Evolutionary conservation across 2,329 filamentous ascomycete genomes (phyloP).

Genomic region (Alternaria sp.): DNA sequence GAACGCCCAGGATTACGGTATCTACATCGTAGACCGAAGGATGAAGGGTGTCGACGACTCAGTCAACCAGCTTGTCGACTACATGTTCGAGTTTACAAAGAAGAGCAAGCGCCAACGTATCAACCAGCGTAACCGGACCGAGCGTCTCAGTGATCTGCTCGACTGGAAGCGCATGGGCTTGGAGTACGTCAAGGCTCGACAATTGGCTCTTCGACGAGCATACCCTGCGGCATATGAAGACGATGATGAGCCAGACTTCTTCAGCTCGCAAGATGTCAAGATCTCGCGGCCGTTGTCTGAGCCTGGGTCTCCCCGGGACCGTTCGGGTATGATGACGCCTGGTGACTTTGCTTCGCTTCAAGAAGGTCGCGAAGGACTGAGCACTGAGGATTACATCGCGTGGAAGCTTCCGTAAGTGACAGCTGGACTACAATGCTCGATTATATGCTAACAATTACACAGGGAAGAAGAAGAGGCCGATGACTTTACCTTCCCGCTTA

Average conservation of each 20-base stretch:
- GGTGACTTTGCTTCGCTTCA: slow-evolving; percentile 97
- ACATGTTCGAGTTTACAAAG: slow-evolving; percentile 92
- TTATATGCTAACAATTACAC: slow-evolving; percentile 39
- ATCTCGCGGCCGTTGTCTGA: slow-evolving; percentile 94
- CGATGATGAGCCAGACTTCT: slow-evolving; percentile 85
- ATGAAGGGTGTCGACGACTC: slow-evolving; percentile 97
- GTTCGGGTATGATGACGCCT: slow-evolving; percentile 97
- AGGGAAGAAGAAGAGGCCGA: slow-evolving; percentile 89
- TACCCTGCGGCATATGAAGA: slow-evolving; percentile 86
- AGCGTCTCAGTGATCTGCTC: slow-evolving; percentile 90
- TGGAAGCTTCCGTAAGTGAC: slow-evolving; percentile 95
- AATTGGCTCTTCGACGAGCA: slow-evolving; percentile 88
- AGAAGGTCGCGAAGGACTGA: slow-evolving; percentile 90
- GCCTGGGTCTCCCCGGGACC: slow-evolving; percentile 89
- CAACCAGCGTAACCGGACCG: slow-evolving; percentile 97
- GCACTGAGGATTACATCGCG: slow-evolving; percentile 95
- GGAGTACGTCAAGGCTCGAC: slow-evolving; percentile 98
- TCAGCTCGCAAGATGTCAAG: slow-evolving; percentile 92
- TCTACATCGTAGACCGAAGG: slow-evolving; percentile 97
- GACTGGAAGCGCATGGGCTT: slow-evolving; percentile 99
- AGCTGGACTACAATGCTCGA: background rate
- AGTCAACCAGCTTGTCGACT: slow-evolving; percentile 90
- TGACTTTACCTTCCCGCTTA: slow-evolving; percentile 76
- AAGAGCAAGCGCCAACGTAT: slow-evolving; percentile 97
- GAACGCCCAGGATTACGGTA: slow-evolving; percentile 96